Base-by-base conservation (phyloP, 2,329 filamentous ascomycete species). In the Diaporthe amygdali region DNA sequence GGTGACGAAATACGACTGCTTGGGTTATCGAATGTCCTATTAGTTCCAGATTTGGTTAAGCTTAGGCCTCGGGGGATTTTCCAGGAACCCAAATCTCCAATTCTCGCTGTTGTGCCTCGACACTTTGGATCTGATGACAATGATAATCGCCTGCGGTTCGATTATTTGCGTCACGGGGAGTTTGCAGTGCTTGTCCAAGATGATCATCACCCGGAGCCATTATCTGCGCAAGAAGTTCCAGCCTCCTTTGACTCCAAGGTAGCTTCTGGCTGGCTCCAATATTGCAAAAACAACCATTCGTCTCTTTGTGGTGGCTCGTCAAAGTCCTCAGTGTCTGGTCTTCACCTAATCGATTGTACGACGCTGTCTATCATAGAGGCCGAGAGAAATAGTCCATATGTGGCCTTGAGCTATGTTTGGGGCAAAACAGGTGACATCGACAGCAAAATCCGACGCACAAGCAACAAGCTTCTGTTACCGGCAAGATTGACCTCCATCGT, bases 361-460 rank as follows among this genome's bases (percentile, higher is more conserved):
- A 25, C 44, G n/a, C 6, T 47, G 6, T 47, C 20, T 3, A 47
- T 47, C 7, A 47, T n/a, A n/a, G n/a, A n/a, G n/a, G n/a, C n/a
- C n/a, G n/a, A 10, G 7, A 22, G 25, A 9, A 22, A 22, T n/a
- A 47, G 5, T 3, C 39, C 12, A 2, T 63, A 63, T 22, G 39
- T 32, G 10, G 44, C 56, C 10, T 46, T 63, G 56, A 63, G 56
- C 34, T 63, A 63, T 44, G 56, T 63, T 9, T 63, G 56, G 56
- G 56, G 56, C 10, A 32, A 20, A 30, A 9, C 1, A 10, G 56
- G 12, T 12, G 39, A 46, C 34, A 7, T n/a, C n/a, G 20, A 44
- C n/a, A 63, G 1, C 4, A 25, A 15, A 3, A 6, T 47, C 5
- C 44, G 44, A 9, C 7, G 44, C 12, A 22, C 1, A 47, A n/a